These are phyloP conservation scores for Ogataea parapolymorpha DNA, from an alignment of 805 yeast species.

Conservation along the genomic window DNA sequence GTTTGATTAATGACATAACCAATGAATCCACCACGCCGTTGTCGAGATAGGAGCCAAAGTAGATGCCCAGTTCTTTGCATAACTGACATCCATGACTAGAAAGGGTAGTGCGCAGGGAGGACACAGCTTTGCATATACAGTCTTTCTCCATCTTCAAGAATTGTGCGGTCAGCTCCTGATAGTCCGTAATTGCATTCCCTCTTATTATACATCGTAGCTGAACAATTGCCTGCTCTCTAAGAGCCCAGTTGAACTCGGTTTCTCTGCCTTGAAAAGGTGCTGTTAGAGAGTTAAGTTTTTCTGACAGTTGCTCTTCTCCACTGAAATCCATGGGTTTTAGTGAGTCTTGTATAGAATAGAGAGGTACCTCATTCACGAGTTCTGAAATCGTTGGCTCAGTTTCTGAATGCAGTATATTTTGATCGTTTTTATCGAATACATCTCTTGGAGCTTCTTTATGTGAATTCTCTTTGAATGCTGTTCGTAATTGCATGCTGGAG, in stretches of 20 bases:
- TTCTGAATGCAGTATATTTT: no score
- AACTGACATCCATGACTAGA: conserved; percentile 73
- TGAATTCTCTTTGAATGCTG: background rate
- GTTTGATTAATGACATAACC: conserved; percentile 45
- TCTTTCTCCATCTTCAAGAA: conserved; percentile 44
- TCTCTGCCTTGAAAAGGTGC: conserved; percentile 64
- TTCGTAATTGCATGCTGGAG: background rate
- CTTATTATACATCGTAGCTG: conserved; percentile 57
- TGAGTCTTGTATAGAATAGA: conserved; percentile 30
- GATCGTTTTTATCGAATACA: no score
- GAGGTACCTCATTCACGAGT: conserved; percentile 18
- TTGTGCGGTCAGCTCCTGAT: conserved; percentile 31
- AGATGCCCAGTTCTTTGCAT: conserved; percentile 60
- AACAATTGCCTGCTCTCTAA: conserved; percentile 60
- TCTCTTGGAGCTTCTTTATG: background rate
- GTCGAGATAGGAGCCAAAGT: conserved; percentile 41
- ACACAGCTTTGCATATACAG: conserved; percentile 60
- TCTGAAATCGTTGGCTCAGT: background rate
- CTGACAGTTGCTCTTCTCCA: conserved; percentile 29
- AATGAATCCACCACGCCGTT: conserved; percentile 46
- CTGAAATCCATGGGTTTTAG: conserved; percentile 32
- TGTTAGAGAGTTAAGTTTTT: conserved; percentile 29
- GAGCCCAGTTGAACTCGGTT: conserved; percentile 83
- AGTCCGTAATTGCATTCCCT: conserved; percentile 45
- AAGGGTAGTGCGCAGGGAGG: conserved; percentile 81